These are phyloP conservation scores for Didymella lethalis DNA, from an alignment of 2,329 filamentous ascomycete genomes.

Conservation along the genomic window DNA sequence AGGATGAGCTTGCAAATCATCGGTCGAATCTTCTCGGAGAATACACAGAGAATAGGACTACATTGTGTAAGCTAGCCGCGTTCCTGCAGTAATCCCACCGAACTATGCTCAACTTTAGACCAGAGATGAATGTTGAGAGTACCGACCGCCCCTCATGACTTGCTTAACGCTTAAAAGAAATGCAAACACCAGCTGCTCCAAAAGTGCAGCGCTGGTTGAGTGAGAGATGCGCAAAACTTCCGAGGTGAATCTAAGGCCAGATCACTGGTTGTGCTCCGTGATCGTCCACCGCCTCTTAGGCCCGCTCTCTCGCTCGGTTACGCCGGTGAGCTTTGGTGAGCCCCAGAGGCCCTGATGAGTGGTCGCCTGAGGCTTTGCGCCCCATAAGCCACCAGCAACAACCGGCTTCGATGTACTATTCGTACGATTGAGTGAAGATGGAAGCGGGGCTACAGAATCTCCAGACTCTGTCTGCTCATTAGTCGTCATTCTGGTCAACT, in stretches of 20 bases:
- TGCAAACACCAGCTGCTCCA: background rate
- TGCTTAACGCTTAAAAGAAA: slow-evolving; percentile 15
- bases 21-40: slow-evolving; percentile 9
- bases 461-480: slow-evolving; percentile 42
- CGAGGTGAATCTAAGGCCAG: background rate
- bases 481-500: slow-evolving; percentile 27
- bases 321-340: slow-evolving; percentile 44
- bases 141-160: slow-evolving; percentile 4
- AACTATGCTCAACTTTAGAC: background rate
- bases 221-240: background rate
- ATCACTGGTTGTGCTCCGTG: slow-evolving; percentile 42
- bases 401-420: slow-evolving; percentile 19
- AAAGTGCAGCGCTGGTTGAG: background rate
- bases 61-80: slow-evolving; percentile 15
- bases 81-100: slow-evolving; percentile 18
- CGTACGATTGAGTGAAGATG: slow-evolving; percentile 29
- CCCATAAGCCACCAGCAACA: slow-evolving; percentile 37
- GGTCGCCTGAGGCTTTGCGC: slow-evolving; percentile 27
- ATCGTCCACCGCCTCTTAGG: slow-evolving; percentile 57
- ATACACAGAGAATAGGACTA: slow-evolving; percentile 1
- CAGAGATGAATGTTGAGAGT: background rate
- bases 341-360: slow-evolving; percentile 55
- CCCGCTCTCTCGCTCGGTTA: slow-evolving; percentile 49
- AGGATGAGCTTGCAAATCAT: slow-evolving; percentile 4
- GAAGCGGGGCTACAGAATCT: slow-evolving; percentile 44